Evolutionary conservation across 257 asterid species (phyloP).

Genomic region (Solanum sejunctum): DNA sequence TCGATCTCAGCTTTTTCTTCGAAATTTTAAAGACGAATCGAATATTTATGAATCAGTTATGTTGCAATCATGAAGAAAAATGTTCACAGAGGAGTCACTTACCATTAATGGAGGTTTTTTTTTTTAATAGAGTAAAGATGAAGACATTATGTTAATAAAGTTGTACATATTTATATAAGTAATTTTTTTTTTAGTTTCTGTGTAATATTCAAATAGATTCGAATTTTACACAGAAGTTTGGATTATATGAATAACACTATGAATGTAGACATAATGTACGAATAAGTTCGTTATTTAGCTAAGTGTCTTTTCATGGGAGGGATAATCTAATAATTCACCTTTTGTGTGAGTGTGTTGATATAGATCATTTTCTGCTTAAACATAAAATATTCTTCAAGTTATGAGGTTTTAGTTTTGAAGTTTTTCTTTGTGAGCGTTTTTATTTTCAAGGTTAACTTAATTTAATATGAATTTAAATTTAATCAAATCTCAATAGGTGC

Average conservation of each 20-base stretch:
- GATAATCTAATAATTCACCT: background rate
- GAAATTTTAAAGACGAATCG: background rate
- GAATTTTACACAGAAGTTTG: background rate
- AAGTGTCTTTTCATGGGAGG: background rate
- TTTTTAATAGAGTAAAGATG: background rate
- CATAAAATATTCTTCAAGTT: no score
- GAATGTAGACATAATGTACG: background rate
- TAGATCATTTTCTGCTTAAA: no score
- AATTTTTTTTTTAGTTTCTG: background rate
- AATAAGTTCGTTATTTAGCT: background rate
- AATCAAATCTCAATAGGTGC: no score
- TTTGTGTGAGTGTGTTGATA: background rate
- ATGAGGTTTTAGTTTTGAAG: no score
- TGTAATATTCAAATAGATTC: no score
- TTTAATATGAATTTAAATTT: no score
- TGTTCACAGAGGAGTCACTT: background rate
- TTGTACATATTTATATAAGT: background rate
- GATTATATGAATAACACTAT: background rate
- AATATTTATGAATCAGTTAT: background rate
- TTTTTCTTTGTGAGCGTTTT: no score
- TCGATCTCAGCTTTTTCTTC: background rate
- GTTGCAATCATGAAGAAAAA: background rate
- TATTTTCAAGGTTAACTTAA: no score
- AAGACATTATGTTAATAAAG: background rate
- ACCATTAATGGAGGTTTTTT: background rate